These are phyloP conservation scores for Ceriops decandra DNA, from an alignment of 345 rosid genomes.

Conservation along the genomic window DNA sequence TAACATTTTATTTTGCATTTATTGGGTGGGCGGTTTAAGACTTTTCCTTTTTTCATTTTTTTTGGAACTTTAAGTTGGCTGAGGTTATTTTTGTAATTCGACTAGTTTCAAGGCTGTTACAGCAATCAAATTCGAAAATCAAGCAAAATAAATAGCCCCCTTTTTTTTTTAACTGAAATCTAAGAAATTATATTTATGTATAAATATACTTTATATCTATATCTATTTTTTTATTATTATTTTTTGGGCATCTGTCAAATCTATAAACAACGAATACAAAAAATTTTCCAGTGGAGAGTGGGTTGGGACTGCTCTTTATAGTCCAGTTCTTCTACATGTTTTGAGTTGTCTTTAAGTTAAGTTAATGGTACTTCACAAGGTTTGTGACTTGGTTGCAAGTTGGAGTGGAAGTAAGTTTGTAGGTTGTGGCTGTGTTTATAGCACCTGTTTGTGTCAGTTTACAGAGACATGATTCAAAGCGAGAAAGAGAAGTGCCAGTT, in stretches of 20 bases:
- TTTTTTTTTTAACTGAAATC: neutral
- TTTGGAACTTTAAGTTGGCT: neutral
- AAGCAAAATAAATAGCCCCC: constrained; percentile 16
- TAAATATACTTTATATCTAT: too few species aligned
- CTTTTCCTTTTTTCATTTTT: fast-evolving
- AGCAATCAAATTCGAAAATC: constrained; percentile 16
- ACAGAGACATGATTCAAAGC: too few species aligned
- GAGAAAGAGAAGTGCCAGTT: too few species aligned
- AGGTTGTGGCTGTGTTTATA: too few species aligned
- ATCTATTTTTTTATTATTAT: neutral
- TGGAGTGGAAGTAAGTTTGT: too few species aligned
- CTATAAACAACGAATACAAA: neutral
- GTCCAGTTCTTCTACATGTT: neutral
- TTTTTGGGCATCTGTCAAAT: neutral
- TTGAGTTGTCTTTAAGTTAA: too few species aligned
- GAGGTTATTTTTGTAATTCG: constrained; percentile 16
- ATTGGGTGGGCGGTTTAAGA: too few species aligned
- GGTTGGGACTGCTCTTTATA: neutral
- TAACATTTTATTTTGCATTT: neutral
- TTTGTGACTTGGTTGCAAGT: too few species aligned
- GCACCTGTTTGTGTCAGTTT: too few species aligned
- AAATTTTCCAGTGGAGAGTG: neutral
- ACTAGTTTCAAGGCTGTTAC: constrained; percentile 9
- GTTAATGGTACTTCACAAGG: too few species aligned
- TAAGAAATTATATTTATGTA: neutral